Evolutionary conservation across 2,329 filamentous ascomycete species (phyloP).

Genomic region (Herpotrichia juniperi): DNA sequence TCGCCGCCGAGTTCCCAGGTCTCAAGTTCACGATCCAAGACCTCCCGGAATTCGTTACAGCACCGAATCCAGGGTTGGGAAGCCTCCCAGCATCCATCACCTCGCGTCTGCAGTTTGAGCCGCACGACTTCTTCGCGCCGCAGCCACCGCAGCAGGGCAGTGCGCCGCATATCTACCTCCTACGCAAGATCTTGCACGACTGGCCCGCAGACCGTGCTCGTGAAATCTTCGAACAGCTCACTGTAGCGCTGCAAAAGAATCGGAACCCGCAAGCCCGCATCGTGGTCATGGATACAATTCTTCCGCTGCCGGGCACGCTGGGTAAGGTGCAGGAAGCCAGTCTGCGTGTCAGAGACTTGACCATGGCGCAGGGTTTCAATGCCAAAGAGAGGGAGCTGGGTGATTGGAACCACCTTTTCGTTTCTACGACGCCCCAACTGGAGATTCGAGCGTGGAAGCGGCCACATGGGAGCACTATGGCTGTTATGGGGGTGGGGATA

Average conservation of each 20-base stretch:
- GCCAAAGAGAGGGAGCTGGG: neutral
- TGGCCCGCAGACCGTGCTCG: conserved; percentile 28
- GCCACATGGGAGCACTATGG: no score
- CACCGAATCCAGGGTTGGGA: conserved; percentile 8
- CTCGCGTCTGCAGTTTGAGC: conserved; percentile 19
- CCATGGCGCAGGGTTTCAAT: no score
- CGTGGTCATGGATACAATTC: no score
- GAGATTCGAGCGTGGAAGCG: no score
- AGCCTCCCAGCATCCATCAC: conserved; percentile 7
- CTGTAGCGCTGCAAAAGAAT: no score
- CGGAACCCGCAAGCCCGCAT: no score
- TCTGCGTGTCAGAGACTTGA: no score
- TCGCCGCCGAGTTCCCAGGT: conserved; percentile 17
- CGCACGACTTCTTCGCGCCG: conserved; percentile 25
- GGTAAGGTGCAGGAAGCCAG: no score
- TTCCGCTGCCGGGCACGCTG: no score
- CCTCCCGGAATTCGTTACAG: conserved; percentile 16
- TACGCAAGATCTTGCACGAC: conserved; percentile 50
- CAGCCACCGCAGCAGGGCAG: conserved; percentile 19
- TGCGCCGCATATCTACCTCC: conserved; percentile 43
- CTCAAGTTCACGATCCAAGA: conserved; percentile 25
- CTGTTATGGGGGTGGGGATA: no score
- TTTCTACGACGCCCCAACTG: no score
- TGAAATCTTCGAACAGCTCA: no score
- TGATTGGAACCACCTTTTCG: neutral